Evolutionary conservation across 2,329 filamentous ascomycete genomes (phyloP).

Genomic region (Xylaria multiplex): DNA sequence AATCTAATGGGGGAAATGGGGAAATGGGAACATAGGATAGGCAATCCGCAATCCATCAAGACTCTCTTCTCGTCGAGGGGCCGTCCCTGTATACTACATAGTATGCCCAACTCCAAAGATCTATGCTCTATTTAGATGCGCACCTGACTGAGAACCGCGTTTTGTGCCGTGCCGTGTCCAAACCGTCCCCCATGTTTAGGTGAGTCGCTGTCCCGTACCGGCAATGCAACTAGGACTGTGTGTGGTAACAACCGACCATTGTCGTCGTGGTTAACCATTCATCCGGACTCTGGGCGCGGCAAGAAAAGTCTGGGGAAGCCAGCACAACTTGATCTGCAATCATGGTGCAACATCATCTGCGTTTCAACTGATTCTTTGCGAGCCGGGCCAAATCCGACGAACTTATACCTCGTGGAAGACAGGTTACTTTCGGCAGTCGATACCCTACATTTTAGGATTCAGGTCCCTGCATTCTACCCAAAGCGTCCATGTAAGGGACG

Average conservation of each 20-base stretch:
- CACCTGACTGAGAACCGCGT: slow-evolving; percentile 15
- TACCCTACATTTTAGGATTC: slow-evolving; percentile 14
- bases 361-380: slow-evolving; percentile 23
- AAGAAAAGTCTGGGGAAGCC: slow-evolving; percentile 37
- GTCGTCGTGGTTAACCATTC: slow-evolving; percentile 19
- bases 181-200: slow-evolving; percentile 17
- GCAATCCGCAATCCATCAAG: neutral
- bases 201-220: slow-evolving; percentile 24
- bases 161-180: slow-evolving; percentile 28
- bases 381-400: slow-evolving; percentile 31
- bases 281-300: slow-evolving; percentile 25
- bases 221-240: slow-evolving; percentile 24
- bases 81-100: neutral
- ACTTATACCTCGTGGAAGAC: slow-evolving; percentile 12
- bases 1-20: slow-evolving; percentile 1
- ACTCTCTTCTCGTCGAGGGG: slow-evolving; percentile 2
- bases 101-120: slow-evolving; percentile 1
- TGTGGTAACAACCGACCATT: slow-evolving; percentile 18
- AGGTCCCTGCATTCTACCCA: slow-evolving; percentile 22
- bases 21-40: neutral
- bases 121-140: slow-evolving; percentile 8
- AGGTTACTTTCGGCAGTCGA: slow-evolving; percentile 31
- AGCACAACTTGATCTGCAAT: slow-evolving; percentile 30
- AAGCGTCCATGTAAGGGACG: slow-evolving; percentile 23
- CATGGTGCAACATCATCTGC: slow-evolving; percentile 27